Percentiles rank a stretch among this genome's conserved stretches.
Conservation (phyloP, 2,329 filamentous ascomycete species). For the Biscogniauxia sp. region DNA sequence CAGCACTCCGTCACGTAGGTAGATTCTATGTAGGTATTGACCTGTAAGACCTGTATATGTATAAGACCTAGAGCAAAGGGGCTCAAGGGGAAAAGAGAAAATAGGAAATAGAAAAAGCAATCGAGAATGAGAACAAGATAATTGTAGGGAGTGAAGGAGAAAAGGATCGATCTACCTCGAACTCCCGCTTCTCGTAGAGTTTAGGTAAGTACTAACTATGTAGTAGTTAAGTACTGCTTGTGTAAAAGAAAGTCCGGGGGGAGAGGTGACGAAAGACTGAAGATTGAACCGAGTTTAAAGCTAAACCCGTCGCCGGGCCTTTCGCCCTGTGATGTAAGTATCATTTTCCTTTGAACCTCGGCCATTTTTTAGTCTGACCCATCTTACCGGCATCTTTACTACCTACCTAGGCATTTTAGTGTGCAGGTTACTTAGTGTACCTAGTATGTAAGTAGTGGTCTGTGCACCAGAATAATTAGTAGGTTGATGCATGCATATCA, state of each 20-base stretch:
- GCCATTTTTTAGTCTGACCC: slow-evolving; percentile 22
- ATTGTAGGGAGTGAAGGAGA: neutral
- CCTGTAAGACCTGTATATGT: no score
- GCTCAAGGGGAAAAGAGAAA: no score
- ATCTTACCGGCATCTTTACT: slow-evolving; percentile 19
- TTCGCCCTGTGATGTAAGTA: slow-evolving; percentile 1
- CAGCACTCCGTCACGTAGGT: slow-evolving; percentile 3
- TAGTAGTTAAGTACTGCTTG: no score
- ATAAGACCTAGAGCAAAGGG: no score
- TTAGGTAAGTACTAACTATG: no score
- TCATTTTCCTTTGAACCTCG: slow-evolving; percentile 26
- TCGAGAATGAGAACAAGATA: neutral
- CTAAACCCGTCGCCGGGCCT: slow-evolving; percentile 9
- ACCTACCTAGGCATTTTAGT: no score
- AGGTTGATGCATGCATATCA: neutral
- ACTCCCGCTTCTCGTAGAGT: neutral
- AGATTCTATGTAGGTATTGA: neutral
- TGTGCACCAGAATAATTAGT: neutral
- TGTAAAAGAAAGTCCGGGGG: slow-evolving; percentile 13
- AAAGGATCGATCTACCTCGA: neutral
- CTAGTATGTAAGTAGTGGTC: neutral
- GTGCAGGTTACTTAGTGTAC: no score
- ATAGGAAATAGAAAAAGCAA: neutral
- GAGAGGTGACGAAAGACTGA: slow-evolving; percentile 3
- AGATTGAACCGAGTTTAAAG: slow-evolving; percentile 18